Percentiles rank a stretch among this genome's conserved stretches.
Conservation (phyloP, 179 eudicot species). For the Patellifolia procumbens region DNA sequence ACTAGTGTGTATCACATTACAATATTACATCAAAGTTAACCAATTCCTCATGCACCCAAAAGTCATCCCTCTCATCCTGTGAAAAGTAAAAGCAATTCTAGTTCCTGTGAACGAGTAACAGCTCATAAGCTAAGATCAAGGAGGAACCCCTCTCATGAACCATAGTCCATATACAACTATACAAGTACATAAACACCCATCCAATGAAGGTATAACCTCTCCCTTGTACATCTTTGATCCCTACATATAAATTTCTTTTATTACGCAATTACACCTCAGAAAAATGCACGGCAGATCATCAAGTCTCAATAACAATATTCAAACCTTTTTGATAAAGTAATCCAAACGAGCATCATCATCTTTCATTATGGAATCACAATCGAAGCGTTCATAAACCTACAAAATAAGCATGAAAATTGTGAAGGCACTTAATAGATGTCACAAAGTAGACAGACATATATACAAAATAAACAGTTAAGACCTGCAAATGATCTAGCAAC, state of each 20-base stretch:
- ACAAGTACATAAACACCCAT: no score
- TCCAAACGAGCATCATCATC: slow-evolving; percentile 85
- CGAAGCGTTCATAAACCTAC: slow-evolving; percentile 90
- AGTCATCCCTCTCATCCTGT: neutral
- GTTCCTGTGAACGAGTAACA: neutral
- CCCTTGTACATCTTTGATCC: neutral
- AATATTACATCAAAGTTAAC: neutral
- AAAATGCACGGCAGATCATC: neutral
- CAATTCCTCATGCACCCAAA: neutral
- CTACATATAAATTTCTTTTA: neutral
- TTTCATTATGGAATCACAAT: slow-evolving; percentile 57
- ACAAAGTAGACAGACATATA: neutral
- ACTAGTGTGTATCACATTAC: neutral
- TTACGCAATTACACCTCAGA: neutral
- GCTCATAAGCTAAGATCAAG: neutral
- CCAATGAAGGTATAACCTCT: neutral
- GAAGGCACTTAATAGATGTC: neutral
- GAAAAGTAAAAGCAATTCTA: neutral
- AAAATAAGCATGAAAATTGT: slow-evolving; percentile 5
- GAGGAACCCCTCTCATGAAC: no score
- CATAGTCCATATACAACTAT: no score
- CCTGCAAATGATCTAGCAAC: neutral
- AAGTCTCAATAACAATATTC: slow-evolving; percentile 9
- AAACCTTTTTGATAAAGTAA: slow-evolving; percentile 77
- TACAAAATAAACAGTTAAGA: slow-evolving; percentile 3